Percentiles rank a stretch among this genome's conserved stretches.
These are phyloP conservation scores for Trametes coccinea DNA, from an alignment of 768 basidiomycete species.

Conservation along the genomic window DNA sequence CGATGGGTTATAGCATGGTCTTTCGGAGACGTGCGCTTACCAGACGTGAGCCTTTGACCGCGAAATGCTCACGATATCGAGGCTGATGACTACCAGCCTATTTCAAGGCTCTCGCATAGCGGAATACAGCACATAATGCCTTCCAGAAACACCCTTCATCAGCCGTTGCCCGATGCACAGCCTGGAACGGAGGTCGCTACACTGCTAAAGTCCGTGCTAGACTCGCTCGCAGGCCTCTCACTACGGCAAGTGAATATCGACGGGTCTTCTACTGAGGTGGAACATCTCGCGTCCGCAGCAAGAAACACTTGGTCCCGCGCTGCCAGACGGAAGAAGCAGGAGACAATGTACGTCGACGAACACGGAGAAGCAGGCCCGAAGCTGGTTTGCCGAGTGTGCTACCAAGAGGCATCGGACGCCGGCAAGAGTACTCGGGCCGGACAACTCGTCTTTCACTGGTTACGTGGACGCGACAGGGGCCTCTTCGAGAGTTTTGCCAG, in stretches of 20 bases:
- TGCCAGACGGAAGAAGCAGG: constrained; percentile 52
- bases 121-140: constrained; percentile 57
- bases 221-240: constrained; percentile 34
- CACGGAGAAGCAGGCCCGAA: neutral
- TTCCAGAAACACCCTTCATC: constrained; percentile 53
- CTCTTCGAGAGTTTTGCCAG: constrained; percentile 69
- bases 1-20: constrained; percentile 97
- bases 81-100: constrained; percentile 26
- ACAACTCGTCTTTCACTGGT: constrained; percentile 58
- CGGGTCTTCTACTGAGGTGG: neutral
- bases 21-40: constrained; percentile 57
- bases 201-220: constrained; percentile 35
- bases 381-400: constrained; percentile 30
- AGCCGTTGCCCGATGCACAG: constrained; percentile 32
- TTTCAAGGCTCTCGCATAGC: constrained; percentile 41
- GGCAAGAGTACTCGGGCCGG: neutral
- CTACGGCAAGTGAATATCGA: neutral
- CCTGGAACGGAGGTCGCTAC: constrained; percentile 16
- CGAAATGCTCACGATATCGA: neutral
- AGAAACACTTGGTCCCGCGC: constrained; percentile 70
- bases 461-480: constrained; percentile 54
- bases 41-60: constrained; percentile 61
- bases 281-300: constrained; percentile 15
- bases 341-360: constrained; percentile 6
- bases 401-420: constrained; percentile 17